phyloP scores from a whole-genome alignment of 495 filamentous ascomycete species.

The Gamarada debralockiae region DNA sequence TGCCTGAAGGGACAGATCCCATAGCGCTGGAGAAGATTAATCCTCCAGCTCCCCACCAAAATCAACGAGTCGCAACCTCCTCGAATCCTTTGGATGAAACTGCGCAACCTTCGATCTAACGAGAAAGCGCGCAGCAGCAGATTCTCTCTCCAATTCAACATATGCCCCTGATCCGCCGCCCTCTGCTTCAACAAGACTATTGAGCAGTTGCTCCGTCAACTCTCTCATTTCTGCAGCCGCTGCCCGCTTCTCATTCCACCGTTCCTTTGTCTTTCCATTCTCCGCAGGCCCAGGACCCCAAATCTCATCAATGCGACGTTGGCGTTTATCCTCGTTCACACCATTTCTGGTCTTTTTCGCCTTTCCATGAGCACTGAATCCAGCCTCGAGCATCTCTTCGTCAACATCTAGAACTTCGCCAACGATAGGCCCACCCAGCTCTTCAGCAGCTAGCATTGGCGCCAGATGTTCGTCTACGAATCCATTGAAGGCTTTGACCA shows the following conservation, averaged over 20 bases:
- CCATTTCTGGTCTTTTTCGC: conserved; percentile 55
- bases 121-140: conserved; percentile 78
- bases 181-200: conserved; percentile 56
- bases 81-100: conserved; percentile 81
- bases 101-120: conserved; percentile 81
- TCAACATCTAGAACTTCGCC: conserved; percentile 64
- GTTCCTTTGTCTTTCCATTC: conserved; percentile 29
- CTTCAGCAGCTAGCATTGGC: conserved; percentile 80
- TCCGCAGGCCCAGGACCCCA: conserved; percentile 46
- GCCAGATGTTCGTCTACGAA: conserved; percentile 74
- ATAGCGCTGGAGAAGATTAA: conserved; percentile 26
- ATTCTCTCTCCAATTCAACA: conserved; percentile 65
- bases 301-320: conserved; percentile 72
- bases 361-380: conserved; percentile 70
- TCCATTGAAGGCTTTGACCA: conserved; percentile 60
- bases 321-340: conserved; percentile 44
- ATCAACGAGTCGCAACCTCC: conserved; percentile 71
- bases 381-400: conserved; percentile 55
- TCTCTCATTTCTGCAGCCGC: conserved; percentile 64
- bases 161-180: conserved; percentile 57
- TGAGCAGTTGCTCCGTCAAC: conserved; percentile 59
- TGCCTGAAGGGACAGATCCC: not conserved
- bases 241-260: conserved; percentile 55
- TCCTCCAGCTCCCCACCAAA: conserved; percentile 77
- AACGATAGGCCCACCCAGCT: conserved; percentile 79